A percentile compares a stretch with the other conserved stretches of the same genome.
Evolutionary conservation across 2,329 filamentous ascomycete genomes (phyloP).

Genomic region (Tolypocladium tundrense): DNA sequence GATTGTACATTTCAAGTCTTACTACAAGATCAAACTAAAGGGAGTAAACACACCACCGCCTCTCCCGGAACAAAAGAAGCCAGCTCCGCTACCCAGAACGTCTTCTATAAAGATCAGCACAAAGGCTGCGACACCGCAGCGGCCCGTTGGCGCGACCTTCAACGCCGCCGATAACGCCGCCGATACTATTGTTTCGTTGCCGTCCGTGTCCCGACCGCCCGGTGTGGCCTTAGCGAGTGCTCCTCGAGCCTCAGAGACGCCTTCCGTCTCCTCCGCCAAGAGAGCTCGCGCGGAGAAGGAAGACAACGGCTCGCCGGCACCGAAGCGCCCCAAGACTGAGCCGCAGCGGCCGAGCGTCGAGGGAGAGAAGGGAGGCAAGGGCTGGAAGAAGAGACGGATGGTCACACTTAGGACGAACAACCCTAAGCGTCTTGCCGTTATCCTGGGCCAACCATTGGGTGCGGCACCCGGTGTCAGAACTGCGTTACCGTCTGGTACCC

Average conservation of each 20-base stretch:
- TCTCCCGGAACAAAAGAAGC: slow-evolving; percentile 16
- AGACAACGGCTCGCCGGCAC: slow-evolving; percentile 20
- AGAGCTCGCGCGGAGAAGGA: slow-evolving; percentile 27
- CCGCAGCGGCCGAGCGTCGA: slow-evolving; percentile 10
- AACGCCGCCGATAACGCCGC: not conserved
- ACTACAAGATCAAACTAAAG: slow-evolving; percentile 25
- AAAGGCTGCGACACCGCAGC: slow-evolving; percentile 15
- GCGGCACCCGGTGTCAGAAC: slow-evolving; percentile 14
- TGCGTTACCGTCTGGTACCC: slow-evolving; percentile 20
- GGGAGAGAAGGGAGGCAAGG: slow-evolving; percentile 10
- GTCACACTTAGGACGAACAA: slow-evolving; percentile 25
- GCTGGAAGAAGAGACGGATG: slow-evolving; percentile 18
- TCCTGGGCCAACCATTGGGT: slow-evolving; percentile 18
- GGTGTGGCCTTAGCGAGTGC: slow-evolving; percentile 9
- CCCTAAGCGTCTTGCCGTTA: slow-evolving; percentile 22
- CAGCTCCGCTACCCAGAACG: slow-evolving; percentile 16
- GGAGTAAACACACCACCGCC: slow-evolving; percentile 12
- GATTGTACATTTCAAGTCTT: slow-evolving; percentile 27
- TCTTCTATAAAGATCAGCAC: slow-evolving; percentile 30
- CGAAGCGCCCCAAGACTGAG: slow-evolving; percentile 29
- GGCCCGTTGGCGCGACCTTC: slow-evolving; percentile 1
- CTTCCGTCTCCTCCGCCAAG: slow-evolving; percentile 16
- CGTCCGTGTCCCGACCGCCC: slow-evolving; percentile 1
- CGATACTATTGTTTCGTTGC: slow-evolving; percentile 3
- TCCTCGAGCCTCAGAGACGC: slow-evolving; percentile 9